These are phyloP conservation scores for Aureobasidium sp. DNA, from an alignment of 2,329 filamentous ascomycete genomes.

Conservation along the genomic window DNA sequence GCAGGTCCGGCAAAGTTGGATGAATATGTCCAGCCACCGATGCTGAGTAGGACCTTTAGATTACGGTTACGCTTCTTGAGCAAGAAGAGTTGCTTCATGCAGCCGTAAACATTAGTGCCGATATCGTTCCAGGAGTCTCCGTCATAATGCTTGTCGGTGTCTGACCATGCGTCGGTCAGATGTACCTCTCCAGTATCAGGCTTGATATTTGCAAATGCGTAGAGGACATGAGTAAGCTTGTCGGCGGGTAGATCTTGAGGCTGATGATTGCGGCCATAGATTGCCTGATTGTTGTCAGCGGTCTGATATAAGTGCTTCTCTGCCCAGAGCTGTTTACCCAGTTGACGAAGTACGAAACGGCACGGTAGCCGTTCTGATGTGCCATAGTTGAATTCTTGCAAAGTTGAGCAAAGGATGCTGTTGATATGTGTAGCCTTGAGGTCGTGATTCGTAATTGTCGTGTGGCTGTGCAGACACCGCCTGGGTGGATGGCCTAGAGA, in stretches of 20 bases:
- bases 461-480: conserved; percentile 19
- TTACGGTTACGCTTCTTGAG: conserved; percentile 81
- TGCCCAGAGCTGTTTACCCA: conserved; percentile 48
- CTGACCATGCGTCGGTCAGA: conserved; percentile 74
- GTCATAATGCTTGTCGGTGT: conserved; percentile 74
- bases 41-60: conserved; percentile 82
- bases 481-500: background rate
- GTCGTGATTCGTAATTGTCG: conserved; percentile 2
- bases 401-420: conserved; percentile 5
- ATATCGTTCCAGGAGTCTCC: conserved; percentile 70
- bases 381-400: conserved; percentile 7
- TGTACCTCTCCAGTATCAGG: conserved; percentile 83
- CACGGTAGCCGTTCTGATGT: conserved; percentile 58
- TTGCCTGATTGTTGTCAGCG: conserved; percentile 61
- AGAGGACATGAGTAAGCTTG: conserved; percentile 89
- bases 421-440: conserved; percentile 4
- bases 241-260: conserved; percentile 85
- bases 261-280: conserved; percentile 87
- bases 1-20: conserved; percentile 79
- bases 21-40: conserved; percentile 85
- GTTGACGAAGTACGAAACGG: conserved; percentile 80
- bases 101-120: conserved; percentile 81
- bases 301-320: background rate
- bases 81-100: conserved; percentile 78
- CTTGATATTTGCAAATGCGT: conserved; percentile 89